Base-by-base conservation (phyloP, 805 yeast genomes). In the Myxozyma geophila region DNA sequence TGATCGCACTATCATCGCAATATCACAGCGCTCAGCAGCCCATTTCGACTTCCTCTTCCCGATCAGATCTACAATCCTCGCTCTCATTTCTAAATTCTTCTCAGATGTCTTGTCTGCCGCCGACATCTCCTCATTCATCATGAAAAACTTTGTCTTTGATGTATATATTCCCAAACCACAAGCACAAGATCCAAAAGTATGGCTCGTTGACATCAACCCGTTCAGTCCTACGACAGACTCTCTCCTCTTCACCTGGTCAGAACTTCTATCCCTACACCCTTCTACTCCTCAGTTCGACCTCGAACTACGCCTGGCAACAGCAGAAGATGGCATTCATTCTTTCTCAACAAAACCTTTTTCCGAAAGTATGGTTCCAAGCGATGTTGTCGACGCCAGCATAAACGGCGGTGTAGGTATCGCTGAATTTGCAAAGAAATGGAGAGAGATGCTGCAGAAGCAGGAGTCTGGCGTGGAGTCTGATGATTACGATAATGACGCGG, bases 301-400 rank as follows among this genome's bases (percentile, higher is more conserved):
- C 23, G 67, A 67, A 54, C 73, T 93, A 21, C 78, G 98, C 37
- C 74, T 93, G 13, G 86, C 93, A 4, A 82, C 85, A 1, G 83
- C 85, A 68, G 84, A 84, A 21, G 89, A 91, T 66, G 61, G 75
- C 41, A 78, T 89, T 7, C 89, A 91, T 0, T 79, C 93, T 37
- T 92, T 92, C 78, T 87, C 90, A 0, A 77, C 85, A 0, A 90
- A 88, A 67, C 96, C 90, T 55, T 93, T 90, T 72, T 85, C 96
- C 1, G 96, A 93, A 70, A 90, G 87, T 74, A 92, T 90, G 71
- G 97, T 95, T 1, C 99, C 99, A 0, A 81, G 83, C 58, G 99
- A 95, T 71, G 85, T 95, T 21, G 88, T 95, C 3, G 95, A 91
- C 73, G 97, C 97, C 1, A 81, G 89, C 40, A 71, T 85, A 70